A percentile compares a stretch with the other conserved stretches of the same genome.
Conservation (phyloP, 1,284 basidiomycete species). For the Lentinula novae-zelandiae region DNA sequence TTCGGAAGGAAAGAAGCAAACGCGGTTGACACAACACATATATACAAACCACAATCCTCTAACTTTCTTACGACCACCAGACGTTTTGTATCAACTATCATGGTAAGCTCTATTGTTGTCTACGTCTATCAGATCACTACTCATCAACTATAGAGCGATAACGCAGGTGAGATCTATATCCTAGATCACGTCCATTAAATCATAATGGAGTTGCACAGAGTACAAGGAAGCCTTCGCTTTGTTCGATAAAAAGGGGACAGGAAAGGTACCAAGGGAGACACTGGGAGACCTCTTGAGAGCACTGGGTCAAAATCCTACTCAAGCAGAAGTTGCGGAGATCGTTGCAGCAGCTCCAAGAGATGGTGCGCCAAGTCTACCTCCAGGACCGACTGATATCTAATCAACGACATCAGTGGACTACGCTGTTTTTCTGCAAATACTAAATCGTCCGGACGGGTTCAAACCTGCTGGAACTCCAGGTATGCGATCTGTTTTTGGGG, state of each 20-base stretch:
- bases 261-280: slow-evolving; percentile 82
- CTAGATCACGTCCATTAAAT: background rate
- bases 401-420: slow-evolving; percentile 65
- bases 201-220: slow-evolving; percentile 43
- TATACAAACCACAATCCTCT: background rate
- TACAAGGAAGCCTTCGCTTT: slow-evolving; percentile 97
- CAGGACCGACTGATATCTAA: background rate
- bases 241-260: slow-evolving; percentile 96
- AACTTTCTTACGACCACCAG: background rate
- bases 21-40: background rate
- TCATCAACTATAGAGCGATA: slow-evolving; percentile 46
- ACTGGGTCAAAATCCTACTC: slow-evolving; percentile 97
- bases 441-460: slow-evolving; percentile 95
- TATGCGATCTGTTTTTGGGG: slow-evolving; percentile 30
- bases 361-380: slow-evolving; percentile 41
- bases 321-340: slow-evolving; percentile 90
- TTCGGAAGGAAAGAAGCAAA: background rate
- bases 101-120: slow-evolving; percentile 23
- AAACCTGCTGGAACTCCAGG: slow-evolving; percentile 93
- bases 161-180: slow-evolving; percentile 43
- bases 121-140: background rate
- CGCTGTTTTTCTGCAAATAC: slow-evolving; percentile 84
- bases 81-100: slow-evolving; percentile 19
- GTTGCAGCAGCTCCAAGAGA: slow-evolving; percentile 72
- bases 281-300: slow-evolving; percentile 95